phyloP scores from a whole-genome alignment of 768 basidiomycete species.

The Infundibulicybe gibba region DNA sequence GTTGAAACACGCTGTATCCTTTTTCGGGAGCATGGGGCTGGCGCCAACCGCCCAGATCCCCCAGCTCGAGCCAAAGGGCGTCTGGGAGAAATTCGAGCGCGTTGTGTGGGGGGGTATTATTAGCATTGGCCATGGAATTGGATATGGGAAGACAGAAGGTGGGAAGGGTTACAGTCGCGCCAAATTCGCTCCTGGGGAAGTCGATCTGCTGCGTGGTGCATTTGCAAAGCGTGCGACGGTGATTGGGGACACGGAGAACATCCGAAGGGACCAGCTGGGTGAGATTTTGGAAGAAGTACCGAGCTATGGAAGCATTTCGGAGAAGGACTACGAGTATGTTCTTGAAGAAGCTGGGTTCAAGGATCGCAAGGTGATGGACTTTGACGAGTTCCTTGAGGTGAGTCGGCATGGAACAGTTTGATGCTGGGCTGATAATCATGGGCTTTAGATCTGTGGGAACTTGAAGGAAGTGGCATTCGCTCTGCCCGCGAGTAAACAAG shows the following conservation, averaged over 20 bases:
- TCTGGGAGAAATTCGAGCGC: slow-evolving; percentile 15
- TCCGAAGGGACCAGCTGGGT: slow-evolving; percentile 36
- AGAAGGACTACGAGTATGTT: slow-evolving; percentile 71
- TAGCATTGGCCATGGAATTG: slow-evolving; percentile 24
- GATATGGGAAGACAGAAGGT: slow-evolving; percentile 4
- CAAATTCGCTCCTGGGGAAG: slow-evolving; percentile 42
- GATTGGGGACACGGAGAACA: slow-evolving; percentile 24
- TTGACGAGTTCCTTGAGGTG: slow-evolving; percentile 90
- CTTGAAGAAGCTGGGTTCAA: slow-evolving; percentile 72
- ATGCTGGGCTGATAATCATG: background rate
- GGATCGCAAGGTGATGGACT: slow-evolving; percentile 52
- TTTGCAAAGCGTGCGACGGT: slow-evolving; percentile 29
- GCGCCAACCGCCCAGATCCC: slow-evolving; percentile 42
- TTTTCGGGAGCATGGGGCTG: slow-evolving; percentile 86
- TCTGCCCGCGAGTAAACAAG: slow-evolving; percentile 22
- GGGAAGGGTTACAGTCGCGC: slow-evolving; percentile 30
- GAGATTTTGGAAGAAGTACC: slow-evolving; percentile 41
- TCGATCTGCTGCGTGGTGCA: slow-evolving; percentile 32
- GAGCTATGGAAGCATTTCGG: slow-evolving; percentile 52
- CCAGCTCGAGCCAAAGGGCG: slow-evolving; percentile 19
- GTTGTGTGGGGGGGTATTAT: slow-evolving; percentile 39
- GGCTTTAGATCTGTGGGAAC: slow-evolving; percentile 62
- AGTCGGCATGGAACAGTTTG: slow-evolving; percentile 17
- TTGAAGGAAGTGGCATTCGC: slow-evolving; percentile 63
- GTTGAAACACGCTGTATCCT: slow-evolving; percentile 52